phyloP scores from a whole-genome alignment of 495 filamentous ascomycete species.

The Tuber indicum region DNA sequence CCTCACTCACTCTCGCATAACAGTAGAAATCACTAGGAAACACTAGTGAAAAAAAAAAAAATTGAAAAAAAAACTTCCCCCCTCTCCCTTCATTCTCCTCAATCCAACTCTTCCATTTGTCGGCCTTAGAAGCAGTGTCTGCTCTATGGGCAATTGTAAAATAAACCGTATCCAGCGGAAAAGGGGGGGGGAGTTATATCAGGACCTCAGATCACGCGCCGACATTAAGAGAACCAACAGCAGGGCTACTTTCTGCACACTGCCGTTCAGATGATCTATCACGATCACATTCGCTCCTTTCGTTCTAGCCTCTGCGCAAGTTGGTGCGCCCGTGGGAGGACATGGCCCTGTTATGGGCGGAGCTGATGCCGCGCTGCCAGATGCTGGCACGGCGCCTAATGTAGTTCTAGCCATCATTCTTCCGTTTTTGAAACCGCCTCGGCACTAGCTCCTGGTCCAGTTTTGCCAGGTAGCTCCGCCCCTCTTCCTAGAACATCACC shows the following conservation, averaged over 20 bases:
- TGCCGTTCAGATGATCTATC: background rate
- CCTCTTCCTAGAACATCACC: background rate
- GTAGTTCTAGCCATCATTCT: background rate
- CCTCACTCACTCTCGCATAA: background rate
- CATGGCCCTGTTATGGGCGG: background rate
- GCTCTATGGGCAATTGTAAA: conserved; percentile 16
- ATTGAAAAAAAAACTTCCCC: background rate
- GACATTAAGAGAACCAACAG: background rate
- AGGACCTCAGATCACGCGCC: background rate
- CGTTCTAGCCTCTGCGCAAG: conserved; percentile 6
- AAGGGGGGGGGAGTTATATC: background rate
- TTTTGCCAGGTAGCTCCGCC: background rate
- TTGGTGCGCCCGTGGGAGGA: background rate
- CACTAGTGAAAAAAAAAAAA: background rate
- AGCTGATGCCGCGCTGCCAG: background rate
- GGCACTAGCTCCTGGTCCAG: background rate
- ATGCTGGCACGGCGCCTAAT: background rate
- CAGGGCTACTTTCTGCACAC: background rate
- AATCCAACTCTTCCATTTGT: background rate
- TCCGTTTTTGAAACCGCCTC: background rate
- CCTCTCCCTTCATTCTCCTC: background rate
- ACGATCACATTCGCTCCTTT: conserved; percentile 15
- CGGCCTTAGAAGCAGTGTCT: background rate
- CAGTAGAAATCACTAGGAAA: background rate
- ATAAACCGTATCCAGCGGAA: background rate